Evolutionary conservation across 257 asterid genomes (phyloP), one percentile per base, ranked within the genome.

Genomic region (Solanum peruvianum): DNA sequence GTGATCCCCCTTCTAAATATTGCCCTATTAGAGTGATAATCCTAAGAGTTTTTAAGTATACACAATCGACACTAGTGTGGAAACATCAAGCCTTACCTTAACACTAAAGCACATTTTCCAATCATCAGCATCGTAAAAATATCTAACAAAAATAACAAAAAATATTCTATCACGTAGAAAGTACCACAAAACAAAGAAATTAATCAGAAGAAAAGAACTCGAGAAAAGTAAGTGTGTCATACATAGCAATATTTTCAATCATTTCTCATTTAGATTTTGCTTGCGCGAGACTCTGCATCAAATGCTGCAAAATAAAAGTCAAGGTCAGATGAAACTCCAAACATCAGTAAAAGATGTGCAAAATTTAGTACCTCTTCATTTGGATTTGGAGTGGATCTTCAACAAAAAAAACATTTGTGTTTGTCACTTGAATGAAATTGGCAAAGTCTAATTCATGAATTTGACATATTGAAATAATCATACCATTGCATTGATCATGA

Each of bases 191-290:
- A 33, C 35, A 3, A 33, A 33, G 4, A 33, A 33, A 33, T 33
- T 33, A 33, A 33, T 33, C 62, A 56, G 20, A 18, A 13, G 86
- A 42, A 85, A 82, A 70, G 86, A 86, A 85, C 33, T 80, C 27
- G 20, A 52, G 11, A 29, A 25, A 87, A 41, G 80, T 82, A 11
- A 7, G 49, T 31, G 83, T 49, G 49, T 31, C 85, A 80, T 91
- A 95, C 98, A 47, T 70, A 23, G 96, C 91, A 33, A 92, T 88
- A 78, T 92, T 95, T 58, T 92, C 94, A 31, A 95, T 89, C 95
- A 94, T 88, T 88, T 90, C 87, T 4, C 90, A 87, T 88, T 95
- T 95, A 56, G 82, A 33, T 86, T 93, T 95, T 58, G 91, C 39
- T 52, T 94, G 91, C 88, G 87, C 89, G 52, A 95, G 90, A 88